phyloP scores from a whole-genome alignment of 371 early-diverging fungal species.

The Rhizopus delemar region DNA sequence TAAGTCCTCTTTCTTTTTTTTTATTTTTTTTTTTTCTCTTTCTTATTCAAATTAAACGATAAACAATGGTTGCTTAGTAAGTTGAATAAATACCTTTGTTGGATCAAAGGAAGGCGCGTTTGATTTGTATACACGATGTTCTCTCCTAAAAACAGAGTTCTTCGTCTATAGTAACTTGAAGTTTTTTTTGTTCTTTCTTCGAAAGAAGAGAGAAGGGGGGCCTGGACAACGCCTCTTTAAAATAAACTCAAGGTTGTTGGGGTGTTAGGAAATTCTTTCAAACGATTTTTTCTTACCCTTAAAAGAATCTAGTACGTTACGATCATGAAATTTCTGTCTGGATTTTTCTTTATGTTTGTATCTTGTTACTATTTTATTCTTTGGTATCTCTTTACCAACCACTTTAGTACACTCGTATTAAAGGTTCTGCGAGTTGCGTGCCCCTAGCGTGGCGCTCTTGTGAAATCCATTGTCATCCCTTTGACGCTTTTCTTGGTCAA shows the following conservation, averaged over 20 bases:
- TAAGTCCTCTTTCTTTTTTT: not conserved
- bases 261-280: not conserved
- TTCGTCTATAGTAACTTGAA: not conserved
- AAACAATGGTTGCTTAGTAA: slow-evolving; percentile 27
- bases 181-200: not conserved
- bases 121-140: not conserved
- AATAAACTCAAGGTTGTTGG: not conserved
- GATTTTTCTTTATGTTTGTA: too few relatives aligned
- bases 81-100: not conserved
- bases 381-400: not conserved
- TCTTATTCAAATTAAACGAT: not conserved
- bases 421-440: slow-evolving; percentile 5
- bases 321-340: not conserved
- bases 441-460: not conserved
- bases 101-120: not conserved
- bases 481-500: slow-evolving; percentile 10
- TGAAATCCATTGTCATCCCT: slow-evolving; percentile 13
- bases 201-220: not conserved
- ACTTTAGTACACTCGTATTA: not conserved
- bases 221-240: not conserved
- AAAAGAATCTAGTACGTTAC: not conserved
- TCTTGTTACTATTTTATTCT: not conserved
- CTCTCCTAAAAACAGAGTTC: slow-evolving; percentile 9
- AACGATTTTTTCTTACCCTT: not conserved
- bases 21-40: not conserved